phyloP scores from a whole-genome alignment of 2,329 filamentous ascomycete genomes.

The Botrytis tulipae region DNA sequence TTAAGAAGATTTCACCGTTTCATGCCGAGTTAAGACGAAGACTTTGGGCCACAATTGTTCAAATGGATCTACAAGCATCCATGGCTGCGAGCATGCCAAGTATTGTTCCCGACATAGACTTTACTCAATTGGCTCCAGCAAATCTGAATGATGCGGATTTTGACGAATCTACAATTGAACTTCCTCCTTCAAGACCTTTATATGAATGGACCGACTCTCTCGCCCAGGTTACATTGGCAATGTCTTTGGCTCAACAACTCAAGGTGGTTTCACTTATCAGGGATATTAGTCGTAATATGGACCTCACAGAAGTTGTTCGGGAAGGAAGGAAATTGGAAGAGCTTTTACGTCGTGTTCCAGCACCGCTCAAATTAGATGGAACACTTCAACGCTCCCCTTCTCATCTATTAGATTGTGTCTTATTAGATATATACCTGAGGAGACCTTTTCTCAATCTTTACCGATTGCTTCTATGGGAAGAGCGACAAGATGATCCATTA shows the following conservation, averaged over 20 bases:
- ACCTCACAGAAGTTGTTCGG: constrained; percentile 2
- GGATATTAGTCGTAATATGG: constrained; percentile 3
- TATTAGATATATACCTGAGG: constrained; percentile 22
- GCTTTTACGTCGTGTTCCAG: background rate
- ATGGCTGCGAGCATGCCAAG: constrained; percentile 51
- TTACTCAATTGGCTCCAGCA: constrained; percentile 50
- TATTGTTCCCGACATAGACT: constrained; percentile 47
- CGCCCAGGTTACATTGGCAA: constrained; percentile 21
- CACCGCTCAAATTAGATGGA: background rate
- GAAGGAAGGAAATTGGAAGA: constrained; percentile 20
- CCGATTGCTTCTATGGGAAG: constrained; percentile 14
- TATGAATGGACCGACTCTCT: constrained; percentile 23
- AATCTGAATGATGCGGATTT: constrained; percentile 39
- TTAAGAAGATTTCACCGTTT: constrained; percentile 48
- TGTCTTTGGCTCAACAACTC: constrained; percentile 19
- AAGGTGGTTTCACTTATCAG: constrained; percentile 18
- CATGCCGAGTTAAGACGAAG: constrained; percentile 53
- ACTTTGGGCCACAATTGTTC: constrained; percentile 54
- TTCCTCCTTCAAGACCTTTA: constrained; percentile 22
- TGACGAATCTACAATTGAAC: constrained; percentile 20
- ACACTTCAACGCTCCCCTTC: constrained; percentile 7
- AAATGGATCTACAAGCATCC: constrained; percentile 51
- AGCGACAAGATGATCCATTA: constrained; percentile 14
- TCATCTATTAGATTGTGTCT: constrained; percentile 19
- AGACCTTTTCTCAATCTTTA: constrained; percentile 24